These are phyloP conservation scores for Corchorus olitorius DNA, from an alignment of 345 rosid genomes.

Conservation along the genomic window DNA sequence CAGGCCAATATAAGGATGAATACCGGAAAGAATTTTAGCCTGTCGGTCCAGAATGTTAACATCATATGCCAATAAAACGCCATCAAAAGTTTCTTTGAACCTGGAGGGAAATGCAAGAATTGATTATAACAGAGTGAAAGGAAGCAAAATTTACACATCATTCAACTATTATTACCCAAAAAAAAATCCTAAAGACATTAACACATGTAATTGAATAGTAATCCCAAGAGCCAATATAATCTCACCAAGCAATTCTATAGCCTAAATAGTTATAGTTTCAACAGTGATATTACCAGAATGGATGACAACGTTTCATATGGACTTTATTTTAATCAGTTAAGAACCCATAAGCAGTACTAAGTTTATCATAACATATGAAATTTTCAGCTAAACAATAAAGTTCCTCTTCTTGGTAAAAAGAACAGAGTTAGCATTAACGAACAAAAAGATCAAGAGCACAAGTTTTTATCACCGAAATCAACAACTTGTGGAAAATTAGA, in stretches of 20 bases:
- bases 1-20: conserved; percentile 69
- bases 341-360: not conserved
- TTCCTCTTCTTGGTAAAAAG: too few relatives aligned
- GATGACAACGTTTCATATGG: not conserved
- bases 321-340: not conserved
- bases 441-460: not conserved
- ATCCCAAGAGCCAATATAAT: not conserved
- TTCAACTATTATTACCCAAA: not conserved
- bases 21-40: conserved; percentile 64
- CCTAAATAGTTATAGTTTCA: not conserved
- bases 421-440: not conserved
- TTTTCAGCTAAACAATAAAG: not conserved
- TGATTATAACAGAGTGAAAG: not conserved
- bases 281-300: not conserved
- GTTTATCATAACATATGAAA: not conserved
- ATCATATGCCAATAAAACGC: conserved; percentile 75
- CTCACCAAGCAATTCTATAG: not conserved
- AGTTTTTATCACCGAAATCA: not conserved
- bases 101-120: conserved; percentile 37
- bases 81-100: conserved; percentile 67
- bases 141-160: not conserved
- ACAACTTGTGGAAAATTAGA: not conserved
- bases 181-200: not conserved
- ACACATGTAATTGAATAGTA: not conserved
- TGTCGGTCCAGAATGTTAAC: conserved; percentile 43